Evolutionary conservation across 2,329 filamentous ascomycete genomes (phyloP), one percentile per base, ranked within the genome.

Genomic region (Trichoderma sp.): DNA sequence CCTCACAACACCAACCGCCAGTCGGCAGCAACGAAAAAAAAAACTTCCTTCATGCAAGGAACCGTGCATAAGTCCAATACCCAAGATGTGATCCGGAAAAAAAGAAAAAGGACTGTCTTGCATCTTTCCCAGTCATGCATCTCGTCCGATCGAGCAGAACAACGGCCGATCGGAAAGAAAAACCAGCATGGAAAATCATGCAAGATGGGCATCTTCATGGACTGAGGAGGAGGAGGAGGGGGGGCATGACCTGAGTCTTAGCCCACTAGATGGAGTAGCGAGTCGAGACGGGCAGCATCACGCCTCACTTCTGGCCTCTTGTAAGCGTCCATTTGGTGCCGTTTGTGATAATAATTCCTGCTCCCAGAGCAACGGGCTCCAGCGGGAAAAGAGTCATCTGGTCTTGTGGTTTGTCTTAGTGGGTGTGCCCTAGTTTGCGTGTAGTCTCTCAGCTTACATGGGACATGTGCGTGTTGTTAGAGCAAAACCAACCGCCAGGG

Each of bases 151-250:
- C 26, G 17, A 54, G 30, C 30, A 30, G 30, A 30, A 30, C 30
- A 30, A 30, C 30, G 30, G 30, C 69, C 73, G 71, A 74, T 74
- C 69, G 65, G 60, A 68, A 64, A 39, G 10, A 15, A 21, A 56
- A 56, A 39, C 10, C 34, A 39, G 34, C 34, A 71, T 69, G 62
- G 67, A 68, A 68, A 68, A 74, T 75, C 73, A 76, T 72, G 69
- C 69, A 68, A 68, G 66, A 64, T 64, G 66, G 34, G 64, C 44
- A 55, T 68, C 55, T 51, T 39, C 59, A 51, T 14, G 34, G 26
- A 24, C 26, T 63, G 43, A 6, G 58, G 21, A 19, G 66, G 69
- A 24, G 21, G 21, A 24, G 21, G 21, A 24, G 9, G 51, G 28
- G n/a, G 65, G 68, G 71, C 74, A 71, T 74, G 74, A 74, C 71